phyloP scores from a whole-genome alignment of 306 rosid species.

The Quercus engelmannii region DNA sequence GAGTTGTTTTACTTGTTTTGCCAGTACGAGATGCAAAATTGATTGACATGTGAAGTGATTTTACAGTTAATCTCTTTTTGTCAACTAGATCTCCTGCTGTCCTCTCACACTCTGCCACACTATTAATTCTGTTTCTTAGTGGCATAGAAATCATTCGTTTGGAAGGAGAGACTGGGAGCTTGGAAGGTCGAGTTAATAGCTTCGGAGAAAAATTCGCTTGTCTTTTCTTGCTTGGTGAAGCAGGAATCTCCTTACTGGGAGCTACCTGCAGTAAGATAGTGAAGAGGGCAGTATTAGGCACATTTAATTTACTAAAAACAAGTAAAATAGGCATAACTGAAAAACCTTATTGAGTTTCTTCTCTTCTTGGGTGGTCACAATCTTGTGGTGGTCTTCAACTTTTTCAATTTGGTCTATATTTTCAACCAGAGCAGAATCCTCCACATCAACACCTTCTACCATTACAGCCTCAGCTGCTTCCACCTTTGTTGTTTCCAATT shows the following conservation, averaged over 20 bases:
- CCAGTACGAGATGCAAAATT: constrained; percentile 34
- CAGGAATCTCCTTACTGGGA: constrained; percentile 21
- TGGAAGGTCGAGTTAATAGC: constrained; percentile 24
- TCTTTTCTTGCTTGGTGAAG: constrained; percentile 39
- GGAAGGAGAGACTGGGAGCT: constrained; percentile 24
- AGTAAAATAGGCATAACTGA: constrained; percentile 6
- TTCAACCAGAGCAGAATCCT: constrained; percentile 18
- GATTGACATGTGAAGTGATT: constrained; percentile 52
- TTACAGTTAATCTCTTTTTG: constrained; percentile 30
- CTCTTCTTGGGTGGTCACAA: constrained; percentile 23
- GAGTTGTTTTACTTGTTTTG: constrained; percentile 37
- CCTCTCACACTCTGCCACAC: constrained; percentile 38
- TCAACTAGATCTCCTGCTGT: constrained; percentile 27
- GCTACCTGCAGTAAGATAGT: constrained; percentile 38
- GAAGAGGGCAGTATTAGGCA: background rate
- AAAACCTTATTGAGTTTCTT: constrained; percentile 33
- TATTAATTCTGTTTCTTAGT: constrained; percentile 11
- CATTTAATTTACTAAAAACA: constrained; percentile 5
- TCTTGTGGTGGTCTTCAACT: constrained; percentile 27
- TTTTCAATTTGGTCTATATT: constrained; percentile 29
- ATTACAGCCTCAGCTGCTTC: constrained; percentile 30
- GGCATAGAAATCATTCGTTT: constrained; percentile 26
- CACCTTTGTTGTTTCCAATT: constrained; percentile 21
- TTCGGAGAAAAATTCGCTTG: constrained; percentile 34
- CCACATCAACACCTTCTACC: constrained; percentile 21